Evolutionary conservation across 805 yeast species (phyloP).

Genomic region (Pichia californica): DNA sequence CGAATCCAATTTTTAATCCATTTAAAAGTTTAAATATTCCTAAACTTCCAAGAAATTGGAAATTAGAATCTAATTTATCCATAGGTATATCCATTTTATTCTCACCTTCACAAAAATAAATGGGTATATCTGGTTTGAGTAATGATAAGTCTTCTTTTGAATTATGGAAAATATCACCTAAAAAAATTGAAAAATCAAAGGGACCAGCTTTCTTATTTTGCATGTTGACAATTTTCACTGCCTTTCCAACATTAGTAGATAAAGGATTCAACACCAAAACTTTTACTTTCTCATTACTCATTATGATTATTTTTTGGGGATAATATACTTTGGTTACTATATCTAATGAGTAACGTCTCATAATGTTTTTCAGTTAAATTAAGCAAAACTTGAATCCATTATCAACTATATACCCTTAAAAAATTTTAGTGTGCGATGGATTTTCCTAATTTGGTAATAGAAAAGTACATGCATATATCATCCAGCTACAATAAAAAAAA

Average conservation of each 20-base stretch:
- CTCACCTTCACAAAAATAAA: slow-evolving; percentile 24
- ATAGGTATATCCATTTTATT: slow-evolving; percentile 7
- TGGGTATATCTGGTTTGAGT: slow-evolving; percentile 6
- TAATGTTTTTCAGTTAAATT: too few species aligned
- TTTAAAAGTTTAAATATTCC: slow-evolving; percentile 36
- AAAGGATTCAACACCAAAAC: slow-evolving; percentile 41
- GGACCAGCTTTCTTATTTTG: slow-evolving; percentile 60
- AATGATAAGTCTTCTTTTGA: slow-evolving; percentile 16
- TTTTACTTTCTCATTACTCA: slow-evolving; percentile 6
- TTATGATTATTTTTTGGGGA: neutral
- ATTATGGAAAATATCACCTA: slow-evolving; percentile 39
- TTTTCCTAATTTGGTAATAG: too few species aligned
- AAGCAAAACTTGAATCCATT: too few species aligned
- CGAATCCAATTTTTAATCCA: slow-evolving; percentile 43
- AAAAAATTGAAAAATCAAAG: slow-evolving; percentile 46
- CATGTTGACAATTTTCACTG: slow-evolving; percentile 38
- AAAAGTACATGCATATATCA: too few species aligned
- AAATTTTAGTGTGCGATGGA: too few species aligned
- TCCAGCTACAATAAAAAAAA: too few species aligned
- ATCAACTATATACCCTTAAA: too few species aligned
- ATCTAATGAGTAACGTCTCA: too few species aligned
- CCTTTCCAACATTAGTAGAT: slow-evolving; percentile 35
- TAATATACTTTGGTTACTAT: too few species aligned
- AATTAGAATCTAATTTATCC: slow-evolving; percentile 14
- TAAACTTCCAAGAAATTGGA: slow-evolving; percentile 29